Conservation (phyloP, 768 basidiomycete genomes). For the Pulveroboletus sp. region DNA sequence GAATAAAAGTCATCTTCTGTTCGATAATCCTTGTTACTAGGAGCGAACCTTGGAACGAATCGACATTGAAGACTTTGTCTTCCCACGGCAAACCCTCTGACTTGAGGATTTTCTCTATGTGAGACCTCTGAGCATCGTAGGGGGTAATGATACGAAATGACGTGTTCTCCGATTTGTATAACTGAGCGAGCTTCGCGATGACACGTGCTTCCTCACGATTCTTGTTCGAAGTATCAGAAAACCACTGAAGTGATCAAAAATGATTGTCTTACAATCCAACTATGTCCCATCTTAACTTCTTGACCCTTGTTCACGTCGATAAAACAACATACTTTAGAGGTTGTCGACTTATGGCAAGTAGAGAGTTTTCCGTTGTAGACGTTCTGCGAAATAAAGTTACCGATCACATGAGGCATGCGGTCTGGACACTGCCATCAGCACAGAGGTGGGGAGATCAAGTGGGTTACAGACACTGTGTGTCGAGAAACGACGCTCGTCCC, state of each 20-base stretch:
- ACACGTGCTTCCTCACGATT: conserved; percentile 52
- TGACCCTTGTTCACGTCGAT: conserved; percentile 36
- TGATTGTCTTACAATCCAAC: conserved; percentile 31
- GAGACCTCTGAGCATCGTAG: conserved; percentile 64
- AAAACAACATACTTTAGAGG: conserved; percentile 33
- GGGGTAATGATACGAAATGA: conserved; percentile 70
- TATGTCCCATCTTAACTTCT: conserved; percentile 26
- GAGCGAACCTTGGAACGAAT: conserved; percentile 69
- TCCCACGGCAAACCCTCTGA: conserved; percentile 44
- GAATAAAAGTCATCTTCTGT: conserved; percentile 8
- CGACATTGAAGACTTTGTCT: conserved; percentile 71
- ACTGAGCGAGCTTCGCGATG: conserved; percentile 48
- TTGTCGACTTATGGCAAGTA: conserved; percentile 46
- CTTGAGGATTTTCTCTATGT: conserved; percentile 54
- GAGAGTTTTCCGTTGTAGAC: conserved; percentile 58
- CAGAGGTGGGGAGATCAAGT: not conserved
- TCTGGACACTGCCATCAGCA: conserved; percentile 39
- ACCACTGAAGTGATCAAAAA: not conserved
- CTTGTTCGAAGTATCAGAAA: conserved; percentile 34
- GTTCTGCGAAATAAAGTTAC: conserved; percentile 58
- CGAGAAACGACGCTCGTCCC: conserved; percentile 45
- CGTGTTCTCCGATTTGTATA: conserved; percentile 42
- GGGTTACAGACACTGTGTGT: conserved; percentile 62
- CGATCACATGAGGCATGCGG: conserved; percentile 77
- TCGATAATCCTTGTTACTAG: not conserved